Conservation (phyloP, 768 basidiomycete genomes). For the Clitopilus passeckerianus region DNA sequence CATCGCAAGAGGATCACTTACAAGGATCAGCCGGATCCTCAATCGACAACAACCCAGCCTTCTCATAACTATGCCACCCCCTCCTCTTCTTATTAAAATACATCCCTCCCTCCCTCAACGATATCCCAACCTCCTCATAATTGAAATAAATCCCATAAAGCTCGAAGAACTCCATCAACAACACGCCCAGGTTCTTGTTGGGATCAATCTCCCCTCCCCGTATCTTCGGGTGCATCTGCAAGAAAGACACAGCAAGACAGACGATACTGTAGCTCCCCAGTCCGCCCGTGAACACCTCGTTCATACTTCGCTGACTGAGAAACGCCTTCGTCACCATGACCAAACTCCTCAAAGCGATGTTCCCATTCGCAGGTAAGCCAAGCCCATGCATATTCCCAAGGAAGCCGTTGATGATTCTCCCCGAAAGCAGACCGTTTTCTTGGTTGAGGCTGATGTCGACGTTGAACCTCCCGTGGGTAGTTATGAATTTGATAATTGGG, state of each 20-base stretch:
- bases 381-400: constrained; percentile 50
- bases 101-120: constrained; percentile 78
- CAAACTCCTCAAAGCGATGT: constrained; percentile 74
- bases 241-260: constrained; percentile 87
- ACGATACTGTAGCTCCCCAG: constrained; percentile 93
- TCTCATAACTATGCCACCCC: constrained; percentile 72
- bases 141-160: constrained; percentile 91
- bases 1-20: constrained; percentile 37
- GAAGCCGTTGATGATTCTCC: constrained; percentile 77
- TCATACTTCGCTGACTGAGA: constrained; percentile 85
- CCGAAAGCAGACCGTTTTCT: constrained; percentile 75
- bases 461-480: constrained; percentile 72
- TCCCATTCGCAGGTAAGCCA: constrained; percentile 23
- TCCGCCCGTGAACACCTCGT: constrained; percentile 97
- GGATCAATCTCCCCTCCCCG: constrained; percentile 85
- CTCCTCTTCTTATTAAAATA: constrained; percentile 81
- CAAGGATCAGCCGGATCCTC: constrained; percentile 91
- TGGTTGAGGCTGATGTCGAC: constrained; percentile 97
- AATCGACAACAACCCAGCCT: constrained; percentile 64
- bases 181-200: constrained; percentile 84
- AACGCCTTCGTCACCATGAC: constrained; percentile 90
- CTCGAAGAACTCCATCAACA: constrained; percentile 97
- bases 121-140: constrained; percentile 86
- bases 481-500: constrained; percentile 94
- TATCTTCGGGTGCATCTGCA: constrained; percentile 97